phyloP scores from a whole-genome alignment of 345 rosid species.

The Anacardium occidentale region DNA sequence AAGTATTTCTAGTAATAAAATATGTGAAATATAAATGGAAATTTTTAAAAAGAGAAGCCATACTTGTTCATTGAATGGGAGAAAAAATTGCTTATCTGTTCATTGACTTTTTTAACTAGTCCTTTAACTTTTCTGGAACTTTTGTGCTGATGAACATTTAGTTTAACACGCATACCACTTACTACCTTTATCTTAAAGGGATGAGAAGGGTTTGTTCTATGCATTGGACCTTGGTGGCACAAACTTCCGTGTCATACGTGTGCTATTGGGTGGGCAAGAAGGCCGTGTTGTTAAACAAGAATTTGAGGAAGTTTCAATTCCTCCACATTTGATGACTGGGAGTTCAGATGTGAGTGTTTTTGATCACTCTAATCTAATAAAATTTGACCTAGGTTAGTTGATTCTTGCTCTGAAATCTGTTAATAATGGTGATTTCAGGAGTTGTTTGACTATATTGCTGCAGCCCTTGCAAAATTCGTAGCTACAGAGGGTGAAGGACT shows the following conservation, averaged over 20 bases:
- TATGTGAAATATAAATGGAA: neutral
- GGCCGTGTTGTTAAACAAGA: conserved; percentile 52
- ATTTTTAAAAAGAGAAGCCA: neutral
- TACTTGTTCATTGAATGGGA: neutral
- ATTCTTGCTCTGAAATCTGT: conserved; percentile 23
- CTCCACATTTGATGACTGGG: conserved; percentile 70
- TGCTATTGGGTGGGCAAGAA: conserved; percentile 60
- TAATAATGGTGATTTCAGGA: conserved; percentile 32
- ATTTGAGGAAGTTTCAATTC: conserved; percentile 70
- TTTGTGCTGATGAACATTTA: conserved; percentile 4
- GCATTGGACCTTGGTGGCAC: conserved; percentile 91
- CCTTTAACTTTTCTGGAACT: neutral
- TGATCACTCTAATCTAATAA: neutral
- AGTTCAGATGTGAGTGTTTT: conserved; percentile 56
- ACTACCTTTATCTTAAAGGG: conserved; percentile 34
- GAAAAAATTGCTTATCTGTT: neutral
- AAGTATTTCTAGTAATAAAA: neutral
- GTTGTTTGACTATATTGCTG: conserved; percentile 56
- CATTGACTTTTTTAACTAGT: neutral
- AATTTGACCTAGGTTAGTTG: conserved; percentile 4
- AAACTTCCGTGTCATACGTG: conserved; percentile 75
- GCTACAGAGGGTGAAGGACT: conserved; percentile 67
- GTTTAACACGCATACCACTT: neutral
- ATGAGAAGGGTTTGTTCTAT: conserved; percentile 71
- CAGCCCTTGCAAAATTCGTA: conserved; percentile 64